These are phyloP conservation scores for Aspergillus mulundensis DNA, from an alignment of 495 filamentous ascomycete genomes.

Conservation along the genomic window DNA sequence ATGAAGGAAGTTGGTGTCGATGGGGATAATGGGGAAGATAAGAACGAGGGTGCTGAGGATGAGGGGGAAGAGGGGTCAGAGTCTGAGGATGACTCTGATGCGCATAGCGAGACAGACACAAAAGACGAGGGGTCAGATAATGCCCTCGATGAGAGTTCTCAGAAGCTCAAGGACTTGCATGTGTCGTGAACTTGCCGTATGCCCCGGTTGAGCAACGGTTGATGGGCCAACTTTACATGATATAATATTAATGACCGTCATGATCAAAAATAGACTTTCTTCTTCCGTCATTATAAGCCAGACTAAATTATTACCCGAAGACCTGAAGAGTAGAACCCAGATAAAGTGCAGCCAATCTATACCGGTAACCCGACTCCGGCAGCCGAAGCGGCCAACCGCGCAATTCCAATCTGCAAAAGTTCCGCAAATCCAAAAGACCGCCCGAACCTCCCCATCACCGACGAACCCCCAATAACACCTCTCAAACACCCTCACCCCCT, in stretches of 20 bases:
- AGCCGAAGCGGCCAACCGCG: slow-evolving; percentile 38
- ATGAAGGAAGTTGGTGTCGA: slow-evolving; percentile 69
- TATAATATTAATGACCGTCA: slow-evolving; percentile 34
- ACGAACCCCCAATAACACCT: not conserved
- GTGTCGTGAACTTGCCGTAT: slow-evolving; percentile 25
- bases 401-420: slow-evolving; percentile 33
- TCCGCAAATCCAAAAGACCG: slow-evolving; percentile 18
- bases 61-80: slow-evolving; percentile 34
- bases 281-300: not conserved
- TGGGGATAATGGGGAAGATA: slow-evolving; percentile 32
- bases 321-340: not conserved
- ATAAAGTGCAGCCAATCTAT: not conserved
- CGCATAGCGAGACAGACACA: not conserved
- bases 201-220: not conserved
- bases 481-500: not conserved
- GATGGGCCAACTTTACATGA: slow-evolving; percentile 8
- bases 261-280: slow-evolving; percentile 21
- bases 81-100: slow-evolving; percentile 13
- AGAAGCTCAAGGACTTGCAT: slow-evolving; percentile 30
- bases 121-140: slow-evolving; percentile 18
- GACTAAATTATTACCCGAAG: not conserved
- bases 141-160: slow-evolving; percentile 32
- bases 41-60: slow-evolving; percentile 31
- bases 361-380: slow-evolving; percentile 27
- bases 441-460: not conserved